Evolutionary conservation across 345 rosid genomes (phyloP).

Genomic region (Eucalyptus dawsonii): DNA sequence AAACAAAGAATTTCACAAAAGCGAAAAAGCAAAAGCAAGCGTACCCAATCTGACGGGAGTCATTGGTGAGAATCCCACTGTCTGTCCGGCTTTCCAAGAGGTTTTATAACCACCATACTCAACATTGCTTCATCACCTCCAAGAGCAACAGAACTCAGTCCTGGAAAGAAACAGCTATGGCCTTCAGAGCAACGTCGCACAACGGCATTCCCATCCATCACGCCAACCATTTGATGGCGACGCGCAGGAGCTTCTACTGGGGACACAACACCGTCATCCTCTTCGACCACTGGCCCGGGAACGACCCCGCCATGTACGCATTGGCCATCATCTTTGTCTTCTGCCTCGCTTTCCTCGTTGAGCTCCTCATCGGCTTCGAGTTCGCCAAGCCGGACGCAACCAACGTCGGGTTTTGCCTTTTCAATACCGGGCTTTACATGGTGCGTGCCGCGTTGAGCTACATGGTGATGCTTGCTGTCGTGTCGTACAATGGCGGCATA

Average conservation of each 20-base stretch:
- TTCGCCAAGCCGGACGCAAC: conserved; percentile 34
- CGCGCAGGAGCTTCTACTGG: conserved; percentile 53
- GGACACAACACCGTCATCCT: conserved; percentile 47
- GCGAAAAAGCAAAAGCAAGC: neutral
- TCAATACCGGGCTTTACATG: conserved; percentile 33
- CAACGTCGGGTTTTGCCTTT: conserved; percentile 35
- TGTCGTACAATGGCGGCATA: conserved; percentile 76
- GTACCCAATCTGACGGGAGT: neutral
- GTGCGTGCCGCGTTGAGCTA: conserved; percentile 48
- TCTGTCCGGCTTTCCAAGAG: neutral
- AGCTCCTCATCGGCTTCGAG: conserved; percentile 33
- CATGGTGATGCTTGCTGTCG: conserved; percentile 71
- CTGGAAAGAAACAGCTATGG: neutral
- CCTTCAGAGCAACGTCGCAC: neutral
- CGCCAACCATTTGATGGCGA: neutral
- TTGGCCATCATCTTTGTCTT: conserved; percentile 54
- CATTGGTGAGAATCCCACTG: neutral
- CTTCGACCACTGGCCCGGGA: conserved; percentile 76
- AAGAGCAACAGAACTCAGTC: neutral
- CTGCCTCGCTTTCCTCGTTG: conserved; percentile 38
- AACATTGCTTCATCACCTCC: neutral
- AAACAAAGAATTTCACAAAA: neutral
- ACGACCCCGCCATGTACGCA: conserved; percentile 50
- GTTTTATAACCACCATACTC: neutral
- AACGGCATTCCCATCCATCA: neutral